Evolutionary conservation across 495 filamentous ascomycete genomes (phyloP).

Genomic region (Alectoria sarmentosa): DNA sequence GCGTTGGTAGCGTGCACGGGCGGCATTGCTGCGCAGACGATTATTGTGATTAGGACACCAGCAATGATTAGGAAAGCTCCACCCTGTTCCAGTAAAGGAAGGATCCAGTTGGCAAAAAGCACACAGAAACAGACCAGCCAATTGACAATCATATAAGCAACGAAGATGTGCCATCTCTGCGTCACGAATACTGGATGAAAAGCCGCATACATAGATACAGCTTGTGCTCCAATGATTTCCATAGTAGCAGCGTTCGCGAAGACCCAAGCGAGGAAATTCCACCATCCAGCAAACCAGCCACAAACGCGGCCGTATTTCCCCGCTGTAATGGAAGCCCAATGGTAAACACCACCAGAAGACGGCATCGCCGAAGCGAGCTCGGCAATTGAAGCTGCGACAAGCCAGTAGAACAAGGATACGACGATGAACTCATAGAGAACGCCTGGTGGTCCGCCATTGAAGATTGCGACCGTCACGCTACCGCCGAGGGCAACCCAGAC

Average conservation of each 20-base stretch:
- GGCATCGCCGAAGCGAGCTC: constrained; percentile 77
- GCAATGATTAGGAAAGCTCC: constrained; percentile 61
- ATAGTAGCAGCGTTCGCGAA: constrained; percentile 57
- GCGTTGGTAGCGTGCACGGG: constrained; percentile 44
- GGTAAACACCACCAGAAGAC: constrained; percentile 75
- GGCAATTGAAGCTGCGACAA: constrained; percentile 53
- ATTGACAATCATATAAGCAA: constrained; percentile 58
- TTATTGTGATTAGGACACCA: constrained; percentile 62
- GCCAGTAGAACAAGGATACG: constrained; percentile 38
- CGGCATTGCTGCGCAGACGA: constrained; percentile 72
- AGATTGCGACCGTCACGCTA: constrained; percentile 38
- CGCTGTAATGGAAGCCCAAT: constrained; percentile 74
- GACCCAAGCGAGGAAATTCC: constrained; percentile 76
- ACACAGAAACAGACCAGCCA: constrained; percentile 60
- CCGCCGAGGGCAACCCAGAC: constrained; percentile 51
- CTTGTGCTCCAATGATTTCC: constrained; percentile 60
- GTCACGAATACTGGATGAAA: constrained; percentile 57
- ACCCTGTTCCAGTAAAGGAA: constrained; percentile 59
- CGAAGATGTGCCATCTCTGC: constrained; percentile 68
- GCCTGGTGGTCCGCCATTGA: constrained; percentile 35
- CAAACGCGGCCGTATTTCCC: constrained; percentile 60
- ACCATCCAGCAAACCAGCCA: constrained; percentile 74
- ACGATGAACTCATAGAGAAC: constrained; percentile 37
- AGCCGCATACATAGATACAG: constrained; percentile 62
- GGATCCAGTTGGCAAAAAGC: constrained; percentile 59